Evolutionary conservation across 176 grass and related monocot species (phyloP), one percentile per base, ranked within the genome.

Genomic region (Areca catechu): DNA sequence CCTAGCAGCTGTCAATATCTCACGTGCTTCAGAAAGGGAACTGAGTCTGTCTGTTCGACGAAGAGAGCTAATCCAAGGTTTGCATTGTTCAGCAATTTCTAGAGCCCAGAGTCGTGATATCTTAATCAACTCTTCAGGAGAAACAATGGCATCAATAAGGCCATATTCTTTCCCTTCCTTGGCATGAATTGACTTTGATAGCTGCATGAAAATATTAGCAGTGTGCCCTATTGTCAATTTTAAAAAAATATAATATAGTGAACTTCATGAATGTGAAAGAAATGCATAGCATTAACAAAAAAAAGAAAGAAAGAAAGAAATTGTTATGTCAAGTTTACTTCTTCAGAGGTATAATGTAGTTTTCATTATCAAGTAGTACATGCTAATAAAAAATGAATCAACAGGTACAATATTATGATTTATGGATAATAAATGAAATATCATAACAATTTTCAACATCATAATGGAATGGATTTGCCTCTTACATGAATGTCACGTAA

Each of bases 111-210:
- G 54, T 21, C 91, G 77, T 70, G 86, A 73, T 5, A 74, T 24
- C 64, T 78, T 84, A 50, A 96, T 73, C 81, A 96, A 71, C 56
- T 96, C 91, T 29, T 77, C 77, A 64, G 76, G 77, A 48, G 91
- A 90, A 63, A 59, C 85, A 71, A 90, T 22, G 6, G 55, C 80
- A 24, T 96, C 86, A 60, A 96, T 76, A 55, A 96, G 56, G 67
- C 91, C 91, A 79, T 68, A 51, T 60, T 96, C 80, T 77, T 87
- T 83, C 49, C 83, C 86, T 82, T 90, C 83, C 53, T 83, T 86
- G 19, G 83, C 79, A 1, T 27, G 79, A 62, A 96, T 90, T 53
- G 76, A 53, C 64, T 90, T 96, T 34, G 83, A 87, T 83, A 81
- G 86, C 86, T 96, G 80, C 48, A 68, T 4, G 28, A 34, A 61